phyloP scores from a whole-genome alignment of 495 filamentous ascomycete species.

The Friedmanniomyces simplex region DNA sequence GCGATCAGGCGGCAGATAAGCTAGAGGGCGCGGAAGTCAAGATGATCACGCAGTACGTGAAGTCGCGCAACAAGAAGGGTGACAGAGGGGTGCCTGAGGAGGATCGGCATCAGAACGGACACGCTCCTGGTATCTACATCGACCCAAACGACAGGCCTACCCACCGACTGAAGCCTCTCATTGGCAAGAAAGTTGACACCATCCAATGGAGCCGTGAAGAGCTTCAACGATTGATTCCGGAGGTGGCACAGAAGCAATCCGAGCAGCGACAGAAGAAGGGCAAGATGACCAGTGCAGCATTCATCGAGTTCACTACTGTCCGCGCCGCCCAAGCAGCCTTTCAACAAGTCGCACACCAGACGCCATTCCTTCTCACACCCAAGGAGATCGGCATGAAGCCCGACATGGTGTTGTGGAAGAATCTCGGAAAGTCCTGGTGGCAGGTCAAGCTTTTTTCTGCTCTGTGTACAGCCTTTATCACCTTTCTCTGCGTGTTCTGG shows the following conservation, averaged over 20 bases:
- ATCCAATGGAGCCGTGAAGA: slow-evolving; percentile 83
- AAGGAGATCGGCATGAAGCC: slow-evolving; percentile 79
- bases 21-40: slow-evolving; percentile 83
- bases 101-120: slow-evolving; percentile 46
- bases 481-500: slow-evolving; percentile 83
- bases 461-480: slow-evolving; percentile 57
- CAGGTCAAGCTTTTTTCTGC: slow-evolving; percentile 61
- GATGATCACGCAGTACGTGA: slow-evolving; percentile 70
- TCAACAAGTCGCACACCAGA: slow-evolving; percentile 80
- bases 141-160: slow-evolving; percentile 70
- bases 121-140: slow-evolving; percentile 53
- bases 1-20: slow-evolving; percentile 70
- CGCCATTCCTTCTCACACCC: slow-evolving; percentile 78
- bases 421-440: slow-evolving; percentile 79
- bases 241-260: slow-evolving; percentile 63
- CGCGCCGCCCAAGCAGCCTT: slow-evolving; percentile 73
- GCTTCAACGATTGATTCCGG: slow-evolving; percentile 67
- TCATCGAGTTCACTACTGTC: slow-evolving; percentile 77
- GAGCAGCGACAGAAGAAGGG: slow-evolving; percentile 57
- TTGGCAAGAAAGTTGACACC: slow-evolving; percentile 87
- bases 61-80: slow-evolving; percentile 54
- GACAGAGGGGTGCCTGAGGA: slow-evolving; percentile 50
- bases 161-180: slow-evolving; percentile 63
- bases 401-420: slow-evolving; percentile 77
- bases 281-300: slow-evolving; percentile 60